phyloP scores from a whole-genome alignment of 306 rosid genomes.

The Corylus heterophylla region DNA sequence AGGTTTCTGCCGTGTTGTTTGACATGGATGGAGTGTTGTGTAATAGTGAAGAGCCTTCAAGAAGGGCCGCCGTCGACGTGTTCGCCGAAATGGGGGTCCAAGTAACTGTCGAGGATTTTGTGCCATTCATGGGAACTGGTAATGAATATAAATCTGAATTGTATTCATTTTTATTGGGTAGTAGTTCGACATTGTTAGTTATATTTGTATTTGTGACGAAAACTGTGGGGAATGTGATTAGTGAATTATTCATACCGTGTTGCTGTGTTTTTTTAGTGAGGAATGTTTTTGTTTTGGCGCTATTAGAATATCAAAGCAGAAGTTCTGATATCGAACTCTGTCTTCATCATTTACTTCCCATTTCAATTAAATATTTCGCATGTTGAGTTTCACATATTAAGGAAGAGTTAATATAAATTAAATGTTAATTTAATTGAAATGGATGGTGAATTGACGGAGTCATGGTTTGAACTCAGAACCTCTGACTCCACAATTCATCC shows the following conservation, averaged over 20 bases:
- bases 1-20: slow-evolving; percentile 86
- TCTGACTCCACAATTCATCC: too few relatives aligned
- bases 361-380: too few relatives aligned
- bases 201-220: neutral
- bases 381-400: too few relatives aligned
- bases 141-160: slow-evolving; percentile 11
- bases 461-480: too few relatives aligned
- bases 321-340: too few relatives aligned
- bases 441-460: too few relatives aligned
- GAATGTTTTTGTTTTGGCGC: neutral
- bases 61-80: slow-evolving; percentile 81
- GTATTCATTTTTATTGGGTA: neutral
- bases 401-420: too few relatives aligned
- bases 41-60: slow-evolving; percentile 81
- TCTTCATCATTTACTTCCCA: too few relatives aligned
- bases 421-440: too few relatives aligned
- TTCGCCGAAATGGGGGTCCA: slow-evolving; percentile 84
- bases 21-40: slow-evolving; percentile 99
- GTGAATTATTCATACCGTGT: slow-evolving; percentile 1
- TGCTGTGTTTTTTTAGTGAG: neutral
- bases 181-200: neutral
- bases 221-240: neutral
- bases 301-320: too few relatives aligned
- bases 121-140: slow-evolving; percentile 98
- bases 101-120: slow-evolving; percentile 79